Evolutionary conservation across 345 rosid species (phyloP), one percentile per base, ranked within the genome.

Genomic region (Murraya paniculata): DNA sequence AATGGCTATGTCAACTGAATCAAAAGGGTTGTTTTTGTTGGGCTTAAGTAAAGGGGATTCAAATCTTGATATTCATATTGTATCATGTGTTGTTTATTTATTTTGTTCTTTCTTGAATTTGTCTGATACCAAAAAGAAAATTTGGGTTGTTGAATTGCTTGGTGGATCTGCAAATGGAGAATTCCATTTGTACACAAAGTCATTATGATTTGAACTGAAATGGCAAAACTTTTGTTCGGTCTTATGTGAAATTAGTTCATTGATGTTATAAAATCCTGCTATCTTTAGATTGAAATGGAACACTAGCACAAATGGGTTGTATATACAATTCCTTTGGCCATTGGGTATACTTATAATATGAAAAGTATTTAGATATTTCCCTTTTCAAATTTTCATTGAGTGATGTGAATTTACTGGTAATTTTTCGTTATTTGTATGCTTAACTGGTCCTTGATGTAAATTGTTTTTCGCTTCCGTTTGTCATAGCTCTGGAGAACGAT

Each of bases 401-500:
- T 66, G 56, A 18, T 53, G 21, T 1, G 35, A 53, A 53, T 71
- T 19, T 24, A 10, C n/a, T 24, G 28, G 48, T 9, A 41, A 0
- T 11, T 41, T 16, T 41, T 11, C 11, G 50, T 41, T 41, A 9
- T 65, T 53, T 65, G 70, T 73, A 75, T 69, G 57, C 39, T 77
- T 21, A 16, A 75, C 2, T 74, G 24, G 65, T 65, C 25, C 16
- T 78, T 84, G 59, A 53, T n/a, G 13, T 27, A 61, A 62, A 36
- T 1, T 53, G 21, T 53, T 41, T 68, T 19, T 80, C 70, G 38
- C 65, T 70, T 78, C 28, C 31, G 39, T 35, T n/a, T 73, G 38
- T 74, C 53, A 45, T 84, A 95, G 99, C 86, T 93, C 62, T 96
- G 99, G 99, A 91, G 99, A 88, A 96, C 99, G 7, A 71, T 96